phyloP scores from a whole-genome alignment of 176 grass and related monocot genomes.

The Metroxylon sagu region DNA sequence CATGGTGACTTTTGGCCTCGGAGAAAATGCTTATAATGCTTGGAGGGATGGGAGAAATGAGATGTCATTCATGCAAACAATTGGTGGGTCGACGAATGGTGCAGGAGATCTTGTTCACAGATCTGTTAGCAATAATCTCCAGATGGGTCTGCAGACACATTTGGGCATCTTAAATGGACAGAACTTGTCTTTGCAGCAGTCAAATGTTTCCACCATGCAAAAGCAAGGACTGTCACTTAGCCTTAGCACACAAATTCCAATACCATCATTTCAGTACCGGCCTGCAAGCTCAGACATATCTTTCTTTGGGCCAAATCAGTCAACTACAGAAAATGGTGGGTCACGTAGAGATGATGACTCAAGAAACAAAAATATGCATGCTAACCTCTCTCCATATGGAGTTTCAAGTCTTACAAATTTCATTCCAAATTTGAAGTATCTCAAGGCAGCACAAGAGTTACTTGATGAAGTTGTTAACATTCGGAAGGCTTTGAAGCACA shows the following conservation, averaged over 20 bases:
- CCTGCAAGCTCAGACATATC: conserved; percentile 25
- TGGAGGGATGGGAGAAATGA: conserved; percentile 31
- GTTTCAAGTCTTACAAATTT: conserved; percentile 24
- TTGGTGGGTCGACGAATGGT: conserved; percentile 11
- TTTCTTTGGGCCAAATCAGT: conserved; percentile 33
- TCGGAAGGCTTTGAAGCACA: conserved; percentile 51
- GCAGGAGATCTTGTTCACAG: conserved; percentile 9
- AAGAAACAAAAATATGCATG: conserved; percentile 1
- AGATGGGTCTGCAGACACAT: conserved; percentile 52
- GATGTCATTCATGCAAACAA: conserved; percentile 23
- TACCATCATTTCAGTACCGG: conserved; percentile 66
- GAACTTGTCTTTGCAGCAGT: conserved; percentile 8
- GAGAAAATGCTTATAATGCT: conserved; percentile 11
- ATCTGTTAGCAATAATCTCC: not conserved
- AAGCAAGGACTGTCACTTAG: conserved; percentile 75
- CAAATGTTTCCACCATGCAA: conserved; percentile 20
- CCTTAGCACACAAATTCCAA: conserved; percentile 62
- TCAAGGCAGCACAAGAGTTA: conserved; percentile 61
- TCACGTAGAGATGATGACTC: not conserved
- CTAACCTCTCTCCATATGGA: not conserved
- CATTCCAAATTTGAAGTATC: conserved; percentile 61
- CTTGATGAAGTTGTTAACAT: conserved; percentile 76
- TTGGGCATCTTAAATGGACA: conserved; percentile 44
- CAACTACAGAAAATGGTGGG: conserved; percentile 22
- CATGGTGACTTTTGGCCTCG: conserved; percentile 4